phyloP scores from a whole-genome alignment of 768 basidiomycete genomes.

The Boletus vinaceobasis region DNA sequence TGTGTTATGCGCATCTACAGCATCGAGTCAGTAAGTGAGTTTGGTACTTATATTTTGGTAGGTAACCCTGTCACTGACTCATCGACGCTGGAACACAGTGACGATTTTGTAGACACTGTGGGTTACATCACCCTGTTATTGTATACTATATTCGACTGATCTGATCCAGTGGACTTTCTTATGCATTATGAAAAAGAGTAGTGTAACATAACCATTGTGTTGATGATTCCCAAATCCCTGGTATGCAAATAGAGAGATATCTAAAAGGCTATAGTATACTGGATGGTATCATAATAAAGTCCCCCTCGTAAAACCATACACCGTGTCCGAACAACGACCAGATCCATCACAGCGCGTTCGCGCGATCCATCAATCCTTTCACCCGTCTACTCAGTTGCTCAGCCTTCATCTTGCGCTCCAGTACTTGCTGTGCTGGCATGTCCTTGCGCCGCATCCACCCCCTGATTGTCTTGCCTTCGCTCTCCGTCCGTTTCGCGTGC shows the following conservation, averaged over 20 bases:
- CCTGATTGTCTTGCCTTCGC: constrained; percentile 41
- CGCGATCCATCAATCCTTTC: constrained; percentile 65
- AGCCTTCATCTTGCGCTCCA: constrained; percentile 72
- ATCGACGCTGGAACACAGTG: too few species aligned
- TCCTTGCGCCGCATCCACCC: constrained; percentile 81
- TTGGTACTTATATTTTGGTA: too few species aligned
- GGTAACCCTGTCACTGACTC: too few species aligned
- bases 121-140: too few species aligned
- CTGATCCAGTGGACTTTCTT: too few species aligned
- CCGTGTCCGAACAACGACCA: not conserved
- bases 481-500: constrained; percentile 49
- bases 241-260: not conserved
- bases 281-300: not conserved
- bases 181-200: too few species aligned
- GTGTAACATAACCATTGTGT: too few species aligned
- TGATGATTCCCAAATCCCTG: not conserved
- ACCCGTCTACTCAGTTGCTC: constrained; percentile 69
- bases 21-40: too few species aligned
- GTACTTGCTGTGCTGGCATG: constrained; percentile 77
- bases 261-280: not conserved
- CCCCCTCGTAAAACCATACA: not conserved
- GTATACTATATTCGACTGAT: too few species aligned
- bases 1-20: too few species aligned
- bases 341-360: constrained; percentile 32
- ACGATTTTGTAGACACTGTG: too few species aligned